Evolutionary conservation across 2,329 filamentous ascomycete genomes (phyloP), one percentile per base, ranked within the genome.

Genomic region (Pestalotiopsis sp.): DNA sequence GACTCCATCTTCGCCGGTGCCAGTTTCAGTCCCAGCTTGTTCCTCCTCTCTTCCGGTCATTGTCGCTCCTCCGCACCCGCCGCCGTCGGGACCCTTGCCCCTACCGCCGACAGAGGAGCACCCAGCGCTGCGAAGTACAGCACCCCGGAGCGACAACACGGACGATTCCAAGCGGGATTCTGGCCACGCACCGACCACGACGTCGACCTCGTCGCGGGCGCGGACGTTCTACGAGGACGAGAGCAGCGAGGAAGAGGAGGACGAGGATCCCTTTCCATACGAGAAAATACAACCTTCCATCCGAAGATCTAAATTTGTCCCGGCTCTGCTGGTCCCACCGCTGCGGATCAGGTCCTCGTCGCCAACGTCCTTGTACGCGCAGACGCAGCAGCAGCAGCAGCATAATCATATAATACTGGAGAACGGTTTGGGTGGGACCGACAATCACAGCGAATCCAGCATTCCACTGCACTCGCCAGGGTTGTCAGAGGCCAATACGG

Each of bases 141-240:
- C 74, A 58, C 71, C 70, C 25, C 73, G 75, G 39, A 75, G 77
- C 13, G 74, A 77, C 27, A 71, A 72, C 58, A 72, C 77, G 14
- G 81, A 85, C 69, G 79, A 81, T 69, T 81, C 81, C 76, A 90
- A 87, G 77, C 82, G 88, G 69, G 87, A 90, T 73, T 90, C 87
- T 27, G 85, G 83, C 7, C 82, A 87, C 65, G 84, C 85, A 64
- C 81, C 84, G 13, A 84, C 84, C 17, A 79, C 81, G 39, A 84
- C 83, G 41, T 71, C 72, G 9, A 72, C 31, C 75, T 74, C 77
- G 17, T 64, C 59, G 17, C 73, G 66, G 52, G 75, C 78, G 4
- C 75, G 75, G 67, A 82, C 80, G 25, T 80, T 80, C 61, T 79
- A 75, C 41, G 81, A 36, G 31, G 31, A 81, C 63, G 81, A 83